Evolutionary conservation across 2,329 filamentous ascomycete genomes (phyloP), one percentile per base, ranked within the genome.

Genomic region (Aspergillus niger): DNA sequence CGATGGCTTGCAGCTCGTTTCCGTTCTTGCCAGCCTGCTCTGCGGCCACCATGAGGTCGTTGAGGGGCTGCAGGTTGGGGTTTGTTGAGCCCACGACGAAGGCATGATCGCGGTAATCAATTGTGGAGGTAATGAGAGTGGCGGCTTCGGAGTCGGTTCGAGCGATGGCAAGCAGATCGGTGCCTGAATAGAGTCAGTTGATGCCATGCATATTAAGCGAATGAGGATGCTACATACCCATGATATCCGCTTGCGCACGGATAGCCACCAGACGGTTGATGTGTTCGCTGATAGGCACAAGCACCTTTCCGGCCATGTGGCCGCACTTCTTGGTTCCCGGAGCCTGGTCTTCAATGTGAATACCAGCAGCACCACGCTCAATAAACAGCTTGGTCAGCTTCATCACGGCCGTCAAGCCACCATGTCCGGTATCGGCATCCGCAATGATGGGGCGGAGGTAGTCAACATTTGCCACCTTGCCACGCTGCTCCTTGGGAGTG

Each of bases 251-350:
- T 80, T 99, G 95, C 4, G 95, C 94, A 62, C 95, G 90, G 76
- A 99, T 98, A 69, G 95, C 93, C 54, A 99, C 92, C 57, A 99
- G 85, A 58, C 95, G 90, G 83, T 97, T 98, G 81, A 98, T 97
- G 82, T 99, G 95, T 82, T 99, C 95, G 79, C 88, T 91, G 75
- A 97, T 96, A 54, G 95, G 95, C 55, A 99, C 95, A 62, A 99
- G 84, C 47, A 98, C 95, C 82, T 98, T 98, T 73, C 95, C 95
- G 67, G 95, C 95, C 95, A 98, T 98, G 81, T 98, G 95, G 65
- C 95, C 95, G 77, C 95, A 99, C 86, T 99, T 99, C 87, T 99
- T 99, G 53, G 95, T 98, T 57, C 95, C 95, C 3, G 95, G 94
- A 3, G 95, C 94, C 80, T 98, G 95, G 77, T 99, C 95, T 80